A percentile compares a stretch with the other conserved stretches of the same genome.
Conservation (phyloP, 2,329 filamentous ascomycete species). For the Stagonosporopsis rhizophila region DNA sequence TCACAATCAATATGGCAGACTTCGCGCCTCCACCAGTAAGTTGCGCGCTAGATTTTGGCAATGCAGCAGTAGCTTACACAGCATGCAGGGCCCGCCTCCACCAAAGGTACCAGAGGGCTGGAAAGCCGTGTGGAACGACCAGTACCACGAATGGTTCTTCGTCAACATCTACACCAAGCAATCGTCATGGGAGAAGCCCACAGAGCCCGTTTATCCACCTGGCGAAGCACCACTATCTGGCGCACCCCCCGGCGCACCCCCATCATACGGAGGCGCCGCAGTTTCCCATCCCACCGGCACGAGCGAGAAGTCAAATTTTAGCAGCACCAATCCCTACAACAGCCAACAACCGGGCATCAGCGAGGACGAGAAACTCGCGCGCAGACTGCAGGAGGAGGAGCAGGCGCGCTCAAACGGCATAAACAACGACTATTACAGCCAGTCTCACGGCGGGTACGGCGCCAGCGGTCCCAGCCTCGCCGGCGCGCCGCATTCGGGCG, state of each 20-base stretch:
- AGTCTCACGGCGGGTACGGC: conserved; percentile 19
- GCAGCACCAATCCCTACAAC: conserved; percentile 74
- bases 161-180: conserved; percentile 87
- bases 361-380: conserved; percentile 76
- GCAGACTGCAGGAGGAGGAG: conserved; percentile 83
- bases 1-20: conserved; percentile 36
- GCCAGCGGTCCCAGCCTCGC: conserved; percentile 14
- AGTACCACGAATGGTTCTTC: conserved; percentile 95
- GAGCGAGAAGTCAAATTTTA: conserved; percentile 55
- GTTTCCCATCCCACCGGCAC: conserved; percentile 39
- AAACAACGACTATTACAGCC: conserved; percentile 57
- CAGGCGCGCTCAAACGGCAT: conserved; percentile 65
- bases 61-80: conserved; percentile 15
- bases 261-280: conserved; percentile 45
- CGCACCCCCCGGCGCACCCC: conserved; percentile 58
- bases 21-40: conserved; percentile 47
- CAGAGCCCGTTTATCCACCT: conserved; percentile 67
- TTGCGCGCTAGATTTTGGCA: conserved; percentile 4
- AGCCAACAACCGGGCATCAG: conserved; percentile 49
- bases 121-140: conserved; percentile 82
- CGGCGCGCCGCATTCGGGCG: conserved; percentile 6
- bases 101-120: conserved; percentile 77
- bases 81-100: conserved; percentile 59
- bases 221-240: conserved; percentile 71
- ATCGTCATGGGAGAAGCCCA: conserved; percentile 90